Conservation (phyloP, 345 rosid genomes). For the Sisymbrium altissimum region DNA sequence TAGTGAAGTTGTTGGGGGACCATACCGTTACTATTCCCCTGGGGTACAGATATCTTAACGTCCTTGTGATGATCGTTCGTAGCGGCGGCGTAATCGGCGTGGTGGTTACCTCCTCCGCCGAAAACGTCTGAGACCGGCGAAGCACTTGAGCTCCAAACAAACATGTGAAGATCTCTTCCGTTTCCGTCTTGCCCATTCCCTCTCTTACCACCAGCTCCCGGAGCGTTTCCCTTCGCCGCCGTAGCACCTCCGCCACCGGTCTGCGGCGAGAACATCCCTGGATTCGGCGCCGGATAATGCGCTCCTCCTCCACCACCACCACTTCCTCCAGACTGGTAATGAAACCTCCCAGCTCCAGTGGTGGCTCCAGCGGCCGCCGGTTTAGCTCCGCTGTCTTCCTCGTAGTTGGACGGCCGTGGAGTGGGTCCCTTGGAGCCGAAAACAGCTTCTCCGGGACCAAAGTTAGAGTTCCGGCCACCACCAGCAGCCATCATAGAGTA, state of each 20-base stretch:
- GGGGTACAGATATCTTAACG: slow-evolving; percentile 68
- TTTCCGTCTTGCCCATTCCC: slow-evolving; percentile 45
- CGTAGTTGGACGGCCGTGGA: slow-evolving; percentile 80
- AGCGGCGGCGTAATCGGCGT: slow-evolving; percentile 18
- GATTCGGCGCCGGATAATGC: slow-evolving; percentile 93
- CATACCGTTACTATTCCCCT: slow-evolving; percentile 64
- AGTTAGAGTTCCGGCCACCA: slow-evolving; percentile 62
- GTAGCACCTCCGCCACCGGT: slow-evolving; percentile 13
- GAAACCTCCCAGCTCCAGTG: slow-evolving; percentile 44
- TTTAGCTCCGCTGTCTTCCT: slow-evolving; percentile 55
- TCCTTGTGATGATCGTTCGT: slow-evolving; percentile 60
- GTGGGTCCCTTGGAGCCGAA: slow-evolving; percentile 74
- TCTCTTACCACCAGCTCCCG: slow-evolving; percentile 38
- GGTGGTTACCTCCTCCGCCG: slow-evolving; percentile 39
- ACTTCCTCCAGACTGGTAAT: slow-evolving; percentile 37
- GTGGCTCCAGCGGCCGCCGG: slow-evolving; percentile 3
- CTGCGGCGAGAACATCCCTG: slow-evolving; percentile 82
- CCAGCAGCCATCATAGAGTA: slow-evolving; percentile 39
- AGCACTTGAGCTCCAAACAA: slow-evolving; percentile 96
- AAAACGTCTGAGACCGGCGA: slow-evolving; percentile 95
- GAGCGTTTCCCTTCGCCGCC: slow-evolving; percentile 34
- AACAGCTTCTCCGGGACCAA: slow-evolving; percentile 65
- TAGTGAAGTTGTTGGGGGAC: slow-evolving; percentile 7
- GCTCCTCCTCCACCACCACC: slow-evolving; percentile 51
- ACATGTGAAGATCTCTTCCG: slow-evolving; percentile 87